Percentiles rank a stretch among this genome's conserved stretches.
phyloP scores from a whole-genome alignment of 169 alveolate species.

The Eimeria acervulina region DNA sequence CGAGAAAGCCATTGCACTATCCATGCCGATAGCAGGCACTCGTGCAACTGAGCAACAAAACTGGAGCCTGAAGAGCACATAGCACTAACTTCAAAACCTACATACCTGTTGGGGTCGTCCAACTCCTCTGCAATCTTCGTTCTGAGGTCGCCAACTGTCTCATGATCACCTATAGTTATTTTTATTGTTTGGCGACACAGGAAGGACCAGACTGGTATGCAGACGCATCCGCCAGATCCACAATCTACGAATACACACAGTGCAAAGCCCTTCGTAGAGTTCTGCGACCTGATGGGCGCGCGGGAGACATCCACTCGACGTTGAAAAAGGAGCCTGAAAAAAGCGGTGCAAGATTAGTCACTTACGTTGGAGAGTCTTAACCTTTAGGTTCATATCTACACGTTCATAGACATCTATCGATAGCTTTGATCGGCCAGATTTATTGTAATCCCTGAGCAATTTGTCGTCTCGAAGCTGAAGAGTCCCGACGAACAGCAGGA shows the following conservation, averaged over 20 bases:
- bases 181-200: slow-evolving; percentile 77
- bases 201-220: slow-evolving; percentile 80
- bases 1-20: background rate
- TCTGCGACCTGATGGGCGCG: background rate
- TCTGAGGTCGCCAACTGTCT: slow-evolving; percentile 77
- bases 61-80: background rate
- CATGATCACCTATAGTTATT: slow-evolving; percentile 51
- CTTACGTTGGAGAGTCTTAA: slow-evolving; percentile 81
- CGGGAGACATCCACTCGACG: background rate
- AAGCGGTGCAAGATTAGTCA: too few relatives aligned
- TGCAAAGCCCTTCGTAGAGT: background rate
- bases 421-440: slow-evolving; percentile 76
- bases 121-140: slow-evolving; percentile 63
- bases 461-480: slow-evolving; percentile 37
- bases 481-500: slow-evolving; percentile 70
- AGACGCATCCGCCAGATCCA: slow-evolving; percentile 79
- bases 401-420: slow-evolving; percentile 75
- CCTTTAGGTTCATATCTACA: slow-evolving; percentile 59
- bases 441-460: slow-evolving; percentile 59
- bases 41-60: background rate
- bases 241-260: slow-evolving; percentile 38
- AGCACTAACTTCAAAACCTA: background rate
- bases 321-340: background rate
- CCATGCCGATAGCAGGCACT: background rate
- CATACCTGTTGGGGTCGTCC: slow-evolving; percentile 76